Evolutionary conservation across 192 early-diverging fungal genomes (phyloP).

Genomic region (Pilaira anomala): DNA sequence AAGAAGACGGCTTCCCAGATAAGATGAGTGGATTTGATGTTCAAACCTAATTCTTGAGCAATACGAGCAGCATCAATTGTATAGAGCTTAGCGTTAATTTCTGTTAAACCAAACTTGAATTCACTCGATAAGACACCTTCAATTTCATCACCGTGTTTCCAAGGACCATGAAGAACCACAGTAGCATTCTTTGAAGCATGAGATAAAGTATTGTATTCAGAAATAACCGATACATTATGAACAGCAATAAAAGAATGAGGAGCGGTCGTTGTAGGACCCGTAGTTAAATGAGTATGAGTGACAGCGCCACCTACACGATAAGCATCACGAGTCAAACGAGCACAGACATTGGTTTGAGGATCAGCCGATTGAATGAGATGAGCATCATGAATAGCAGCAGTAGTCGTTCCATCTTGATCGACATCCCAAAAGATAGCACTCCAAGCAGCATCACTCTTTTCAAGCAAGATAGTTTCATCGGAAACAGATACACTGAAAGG

Average conservation of each 20-base stretch:
- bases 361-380: conserved; percentile 30
- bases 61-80: conserved; percentile 63
- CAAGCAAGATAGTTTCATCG: conserved; percentile 10
- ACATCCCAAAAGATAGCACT: conserved; percentile 38
- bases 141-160: conserved; percentile 64
- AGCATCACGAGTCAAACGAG: conserved; percentile 48
- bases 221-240: conserved; percentile 57
- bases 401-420: conserved; percentile 14
- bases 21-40: conserved; percentile 52
- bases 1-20: conserved; percentile 59
- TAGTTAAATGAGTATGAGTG: conserved; percentile 48
- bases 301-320: conserved; percentile 58
- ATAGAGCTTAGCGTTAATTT: conserved; percentile 52
- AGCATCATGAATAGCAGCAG: conserved; percentile 40
- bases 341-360: conserved; percentile 31
- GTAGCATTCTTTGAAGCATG: conserved; percentile 46
- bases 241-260: conserved; percentile 56
- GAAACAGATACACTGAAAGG: conserved; percentile 16
- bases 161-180: conserved; percentile 65
- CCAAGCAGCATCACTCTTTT: conserved; percentile 7
- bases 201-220: conserved; percentile 59
- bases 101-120: conserved; percentile 53
- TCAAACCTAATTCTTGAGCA: conserved; percentile 51
- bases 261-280: conserved; percentile 30
- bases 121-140: conserved; percentile 62